Evolutionary conservation across 2,329 filamentous ascomycete species (phyloP).

Genomic region (Fusarium ambrosium): DNA sequence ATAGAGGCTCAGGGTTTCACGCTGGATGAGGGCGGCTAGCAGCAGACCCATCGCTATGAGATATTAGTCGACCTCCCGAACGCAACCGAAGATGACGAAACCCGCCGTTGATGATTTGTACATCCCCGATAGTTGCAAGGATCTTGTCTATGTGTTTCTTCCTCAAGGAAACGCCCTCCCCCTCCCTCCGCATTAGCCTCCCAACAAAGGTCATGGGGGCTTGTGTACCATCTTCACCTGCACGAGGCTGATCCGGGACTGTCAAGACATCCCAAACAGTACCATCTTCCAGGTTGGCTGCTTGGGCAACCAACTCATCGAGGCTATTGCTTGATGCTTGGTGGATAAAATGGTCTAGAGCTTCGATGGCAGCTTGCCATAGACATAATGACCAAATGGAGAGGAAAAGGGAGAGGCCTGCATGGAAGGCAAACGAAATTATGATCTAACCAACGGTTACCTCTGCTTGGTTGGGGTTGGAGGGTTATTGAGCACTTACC

Average conservation of each 20-base stretch:
- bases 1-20: not conserved
- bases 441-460: not conserved
- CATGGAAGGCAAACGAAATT: not conserved
- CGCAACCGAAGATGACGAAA: not conserved
- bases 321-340: too few relatives aligned
- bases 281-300: too few relatives aligned
- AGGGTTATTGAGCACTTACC: not conserved
- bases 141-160: not conserved
- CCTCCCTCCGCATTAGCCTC: too few relatives aligned
- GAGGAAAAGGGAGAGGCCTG: not conserved
- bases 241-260: not conserved
- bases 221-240: not conserved
- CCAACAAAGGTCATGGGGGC: too few relatives aligned
- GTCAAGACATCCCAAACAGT: too few relatives aligned
- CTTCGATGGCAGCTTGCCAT: not conserved
- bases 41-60: not conserved
- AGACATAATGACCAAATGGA: not conserved
- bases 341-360: not conserved
- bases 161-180: too few relatives aligned
- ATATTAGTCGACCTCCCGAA: not conserved
- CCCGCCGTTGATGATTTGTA: not conserved
- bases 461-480: not conserved
- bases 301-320: too few relatives aligned
- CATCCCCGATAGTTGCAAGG: not conserved
- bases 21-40: not conserved